A percentile compares a stretch with the other conserved stretches of the same genome.
Conservation (phyloP, 345 rosid genomes). For the Punica granatum region DNA sequence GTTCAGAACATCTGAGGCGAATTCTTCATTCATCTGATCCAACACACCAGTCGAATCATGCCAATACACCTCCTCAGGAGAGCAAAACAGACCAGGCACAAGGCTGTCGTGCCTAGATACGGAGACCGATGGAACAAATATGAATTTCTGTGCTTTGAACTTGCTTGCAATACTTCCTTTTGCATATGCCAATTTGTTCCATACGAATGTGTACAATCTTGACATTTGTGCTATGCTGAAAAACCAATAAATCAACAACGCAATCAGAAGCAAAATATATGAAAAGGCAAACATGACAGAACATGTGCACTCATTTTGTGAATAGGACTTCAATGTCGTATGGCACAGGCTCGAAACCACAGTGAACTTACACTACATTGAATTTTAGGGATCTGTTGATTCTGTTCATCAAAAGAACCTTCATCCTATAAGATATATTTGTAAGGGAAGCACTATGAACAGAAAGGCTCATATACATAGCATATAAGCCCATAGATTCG, state of each 20-base stretch:
- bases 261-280: not conserved
- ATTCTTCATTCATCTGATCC: conserved; percentile 40
- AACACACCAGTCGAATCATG: conserved; percentile 64
- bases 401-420: not conserved
- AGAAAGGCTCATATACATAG: not conserved
- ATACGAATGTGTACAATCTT: conserved; percentile 60
- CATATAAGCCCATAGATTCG: not conserved
- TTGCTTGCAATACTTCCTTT: conserved; percentile 40
- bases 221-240: conserved; percentile 74
- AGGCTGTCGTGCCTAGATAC: conserved; percentile 41
- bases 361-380: not conserved
- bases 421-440: not conserved
- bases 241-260: conserved; percentile 3
- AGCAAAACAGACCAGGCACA: conserved; percentile 57
- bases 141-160: conserved; percentile 41
- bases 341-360: not conserved
- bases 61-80: conserved; percentile 74
- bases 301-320: not conserved
- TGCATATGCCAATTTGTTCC: conserved; percentile 56
- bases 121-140: conserved; percentile 60
- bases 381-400: not conserved
- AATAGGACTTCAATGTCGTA: not conserved
- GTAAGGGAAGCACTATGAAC: not conserved
- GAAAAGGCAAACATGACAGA: not conserved
- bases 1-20: conserved; percentile 4